A percentile compares a stretch with the other conserved stretches of the same genome.
Evolutionary conservation across 495 filamentous ascomycete genomes (phyloP).

Genomic region (Hypoxylon fragiforme): DNA sequence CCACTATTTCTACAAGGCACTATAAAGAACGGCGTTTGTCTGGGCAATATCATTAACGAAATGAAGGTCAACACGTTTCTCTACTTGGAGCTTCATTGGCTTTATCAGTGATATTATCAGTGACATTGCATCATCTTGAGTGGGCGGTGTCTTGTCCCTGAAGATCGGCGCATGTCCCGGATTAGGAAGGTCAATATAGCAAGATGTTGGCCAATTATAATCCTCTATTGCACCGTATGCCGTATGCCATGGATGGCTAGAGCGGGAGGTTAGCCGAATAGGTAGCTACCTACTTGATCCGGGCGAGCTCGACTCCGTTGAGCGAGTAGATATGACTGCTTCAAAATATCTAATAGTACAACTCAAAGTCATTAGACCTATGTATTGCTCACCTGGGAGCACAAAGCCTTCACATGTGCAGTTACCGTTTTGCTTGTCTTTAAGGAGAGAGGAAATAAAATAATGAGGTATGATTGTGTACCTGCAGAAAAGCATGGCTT

Average conservation of each 20-base stretch:
- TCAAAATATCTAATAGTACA: not conserved
- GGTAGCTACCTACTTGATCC: no score
- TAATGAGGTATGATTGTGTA: not conserved
- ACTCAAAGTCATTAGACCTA: no score
- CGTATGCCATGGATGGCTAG: no score
- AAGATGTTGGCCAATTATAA: constrained; percentile 18
- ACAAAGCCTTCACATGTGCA: not conserved
- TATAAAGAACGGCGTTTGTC: not conserved
- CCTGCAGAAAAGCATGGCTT: not conserved
- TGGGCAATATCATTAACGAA: no score
- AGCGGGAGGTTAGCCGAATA: no score
- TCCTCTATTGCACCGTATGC: constrained; percentile 8
- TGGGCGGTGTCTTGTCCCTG: constrained; percentile 19
- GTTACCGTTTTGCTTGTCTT: not conserved
- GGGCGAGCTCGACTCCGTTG: no score
- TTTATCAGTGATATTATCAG: constrained; percentile 10
- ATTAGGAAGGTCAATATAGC: constrained; percentile 30
- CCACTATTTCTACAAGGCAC: not conserved
- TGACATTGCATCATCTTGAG: no score
- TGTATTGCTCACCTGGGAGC: constrained; percentile 1
- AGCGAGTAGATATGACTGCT: no score
- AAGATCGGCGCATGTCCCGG: constrained; percentile 25
- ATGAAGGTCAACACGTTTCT: constrained; percentile 22
- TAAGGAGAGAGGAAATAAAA: not conserved
- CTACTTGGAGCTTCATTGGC: constrained; percentile 20